Evolutionary conservation across 2,329 filamentous ascomycete species (phyloP), one percentile per base, ranked within the genome.

Genomic region (Cadophora gregata): DNA sequence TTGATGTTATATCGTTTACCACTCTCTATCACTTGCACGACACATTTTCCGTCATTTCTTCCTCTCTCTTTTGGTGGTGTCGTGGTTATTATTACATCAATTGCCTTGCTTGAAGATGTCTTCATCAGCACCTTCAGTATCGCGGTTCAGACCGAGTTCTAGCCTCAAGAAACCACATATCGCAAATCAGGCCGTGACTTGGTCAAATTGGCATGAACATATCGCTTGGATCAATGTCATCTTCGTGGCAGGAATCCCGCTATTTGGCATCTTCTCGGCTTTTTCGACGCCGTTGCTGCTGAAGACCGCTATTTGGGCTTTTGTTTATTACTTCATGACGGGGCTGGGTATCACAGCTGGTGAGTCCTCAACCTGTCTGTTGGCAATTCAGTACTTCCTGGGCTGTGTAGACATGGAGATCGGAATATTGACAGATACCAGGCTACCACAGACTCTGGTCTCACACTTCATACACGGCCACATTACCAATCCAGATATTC

Each of bases 361-460:
- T 89, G 80, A 76, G 85, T 31, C 47, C 24, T 12, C 12, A 24
- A 36, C 21, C 16, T 45, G 12, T 36, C 9, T 27, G 19, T 50
- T n/a, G 45, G n/a, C 9, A 10, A 16, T 42, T 8, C 8, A 50
- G 47, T n/a, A 50, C 4, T 7, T 50, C 3, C 4, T 50, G n/a
- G 24, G 10, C 31, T 10, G 5, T 10, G 10, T 6, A 33, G 5
- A 10, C 31, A 42, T 31, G 16, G 16, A 27, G n/a, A 24, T 55
- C 27, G n/a, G 38, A 38, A 5, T n/a, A 10, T 38, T 58, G 53
- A 58, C 53, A 24, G 25, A 9, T 4, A 14, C 55, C 61, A 82
- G 88, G 89, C 60, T 92, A 92, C 79, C 90, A 96, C 76, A 87
- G 92, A 81, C 85, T 95, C 59, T 96, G 92, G 92, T 90, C 92